Percentiles rank a stretch among this genome's conserved stretches.
phyloP scores from a whole-genome alignment of 257 asterid genomes.

The Nicotiana knightiana region DNA sequence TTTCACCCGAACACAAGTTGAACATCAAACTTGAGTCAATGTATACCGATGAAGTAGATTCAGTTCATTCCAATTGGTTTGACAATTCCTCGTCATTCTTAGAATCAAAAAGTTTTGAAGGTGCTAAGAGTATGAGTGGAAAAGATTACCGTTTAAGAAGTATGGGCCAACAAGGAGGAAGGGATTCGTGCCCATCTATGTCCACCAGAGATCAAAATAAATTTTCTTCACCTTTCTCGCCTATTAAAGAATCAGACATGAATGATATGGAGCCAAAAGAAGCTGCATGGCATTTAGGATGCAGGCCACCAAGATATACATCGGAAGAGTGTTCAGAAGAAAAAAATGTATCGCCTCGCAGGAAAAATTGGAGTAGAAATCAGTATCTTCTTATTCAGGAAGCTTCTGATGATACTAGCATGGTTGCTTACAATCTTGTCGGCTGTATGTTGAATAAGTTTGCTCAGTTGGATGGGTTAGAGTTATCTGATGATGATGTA shows the following conservation, averaged over 20 bases:
- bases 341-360: constrained; percentile 9
- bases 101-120: constrained; percentile 26
- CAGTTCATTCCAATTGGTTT: constrained; percentile 15
- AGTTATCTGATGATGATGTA: constrained; percentile 29
- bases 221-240: constrained; percentile 16
- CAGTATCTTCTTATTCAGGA: constrained; percentile 68
- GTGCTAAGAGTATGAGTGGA: constrained; percentile 1
- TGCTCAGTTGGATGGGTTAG: constrained; percentile 36
- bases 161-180: constrained; percentile 10
- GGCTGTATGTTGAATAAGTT: constrained; percentile 51
- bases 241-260: constrained; percentile 15
- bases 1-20: constrained; percentile 22
- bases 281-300: constrained; percentile 4
- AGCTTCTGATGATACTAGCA: constrained; percentile 74
- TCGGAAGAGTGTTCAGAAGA: constrained; percentile 17
- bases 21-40: constrained; percentile 22
- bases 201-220: constrained; percentile 12
- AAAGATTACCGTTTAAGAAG: constrained; percentile 11
- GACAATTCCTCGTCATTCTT: constrained; percentile 11
- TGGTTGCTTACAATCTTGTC: constrained; percentile 47
- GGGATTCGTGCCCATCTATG: constrained; percentile 10
- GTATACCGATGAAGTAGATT: constrained; percentile 19
- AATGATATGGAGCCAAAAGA: constrained; percentile 21
- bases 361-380: constrained; percentile 28
- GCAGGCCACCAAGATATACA: constrained; percentile 13